These are phyloP conservation scores for Chimonanthus salicifolius DNA, from an alignment of 164 flowering plant genomes.

Conservation along the genomic window DNA sequence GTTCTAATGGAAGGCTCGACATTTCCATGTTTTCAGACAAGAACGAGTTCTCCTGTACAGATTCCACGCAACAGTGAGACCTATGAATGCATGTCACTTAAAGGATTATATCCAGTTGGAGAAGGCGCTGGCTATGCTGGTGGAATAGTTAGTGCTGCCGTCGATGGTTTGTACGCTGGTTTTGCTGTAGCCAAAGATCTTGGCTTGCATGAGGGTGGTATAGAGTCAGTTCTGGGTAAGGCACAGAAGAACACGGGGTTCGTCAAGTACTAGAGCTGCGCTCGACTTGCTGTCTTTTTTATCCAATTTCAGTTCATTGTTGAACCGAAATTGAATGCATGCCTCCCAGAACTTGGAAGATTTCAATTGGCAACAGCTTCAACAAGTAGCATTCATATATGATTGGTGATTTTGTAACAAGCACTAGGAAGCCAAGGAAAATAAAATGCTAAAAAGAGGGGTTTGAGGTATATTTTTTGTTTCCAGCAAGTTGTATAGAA, in stretches of 20 bases:
- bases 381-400: neutral
- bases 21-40: conserved; percentile 48
- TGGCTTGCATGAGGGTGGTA: conserved; percentile 35
- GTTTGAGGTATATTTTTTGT: too few species aligned
- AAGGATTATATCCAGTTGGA: conserved; percentile 85
- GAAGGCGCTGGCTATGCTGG: conserved; percentile 99
- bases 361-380: neutral
- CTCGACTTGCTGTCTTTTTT: neutral
- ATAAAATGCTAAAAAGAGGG: neutral
- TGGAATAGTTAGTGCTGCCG: conserved; percentile 97
- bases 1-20: too few species aligned
- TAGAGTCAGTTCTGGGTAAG: conserved; percentile 72
- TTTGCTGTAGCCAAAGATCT: conserved; percentile 78
- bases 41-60: conserved; percentile 92
- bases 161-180: conserved; percentile 91
- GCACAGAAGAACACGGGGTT: conserved; percentile 50
- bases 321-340: neutral
- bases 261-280: conserved; percentile 45
- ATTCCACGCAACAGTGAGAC: conserved; percentile 57
- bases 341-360: neutral
- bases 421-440: neutral
- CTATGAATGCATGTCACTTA: conserved; percentile 75
- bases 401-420: neutral
- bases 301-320: neutral
- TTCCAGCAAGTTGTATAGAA: neutral